Evolutionary conservation across 805 yeast species (phyloP).

Genomic region (Maudiozyma serrabonitensis): DNA sequence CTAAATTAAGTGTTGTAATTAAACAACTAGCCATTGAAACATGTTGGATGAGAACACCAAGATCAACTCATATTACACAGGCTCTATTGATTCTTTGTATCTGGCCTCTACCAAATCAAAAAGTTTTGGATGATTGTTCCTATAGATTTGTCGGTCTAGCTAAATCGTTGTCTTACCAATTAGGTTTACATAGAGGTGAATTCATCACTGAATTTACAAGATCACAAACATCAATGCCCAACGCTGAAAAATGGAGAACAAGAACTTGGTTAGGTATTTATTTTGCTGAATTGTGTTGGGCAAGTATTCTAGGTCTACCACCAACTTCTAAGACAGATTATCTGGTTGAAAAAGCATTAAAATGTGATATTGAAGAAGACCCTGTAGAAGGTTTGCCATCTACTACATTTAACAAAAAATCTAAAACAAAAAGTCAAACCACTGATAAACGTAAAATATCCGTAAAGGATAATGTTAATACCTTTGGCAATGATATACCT

Average conservation of each 20-base stretch:
- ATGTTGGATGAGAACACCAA: slow-evolving; percentile 87
- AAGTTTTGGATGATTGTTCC: slow-evolving; percentile 84
- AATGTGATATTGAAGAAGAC: slow-evolving; percentile 36
- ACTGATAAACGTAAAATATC: neutral
- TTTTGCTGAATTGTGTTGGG: slow-evolving; percentile 85
- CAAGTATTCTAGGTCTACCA: slow-evolving; percentile 78
- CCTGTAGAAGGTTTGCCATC: neutral
- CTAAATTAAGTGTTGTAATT: slow-evolving; percentile 63
- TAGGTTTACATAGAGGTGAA: slow-evolving; percentile 86
- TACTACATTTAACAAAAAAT: neutral
- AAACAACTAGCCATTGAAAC: slow-evolving; percentile 84
- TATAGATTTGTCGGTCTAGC: slow-evolving; percentile 85
- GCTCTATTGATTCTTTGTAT: slow-evolving; percentile 73
- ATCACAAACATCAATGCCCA: slow-evolving; percentile 78
- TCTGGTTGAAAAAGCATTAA: slow-evolving; percentile 66
- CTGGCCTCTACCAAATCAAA: slow-evolving; percentile 92
- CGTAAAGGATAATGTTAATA: neutral
- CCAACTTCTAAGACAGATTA: slow-evolving; percentile 79
- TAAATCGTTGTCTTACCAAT: slow-evolving; percentile 69
- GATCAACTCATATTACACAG: slow-evolving; percentile 89
- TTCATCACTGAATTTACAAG: slow-evolving; percentile 85
- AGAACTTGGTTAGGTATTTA: slow-evolving; percentile 86
- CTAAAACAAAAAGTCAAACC: neutral
- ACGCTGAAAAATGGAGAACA: slow-evolving; percentile 91
- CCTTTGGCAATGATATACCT: neutral